Conservation (phyloP, 176 grass and related monocot genomes). For the Phyllostachys edulis region DNA sequence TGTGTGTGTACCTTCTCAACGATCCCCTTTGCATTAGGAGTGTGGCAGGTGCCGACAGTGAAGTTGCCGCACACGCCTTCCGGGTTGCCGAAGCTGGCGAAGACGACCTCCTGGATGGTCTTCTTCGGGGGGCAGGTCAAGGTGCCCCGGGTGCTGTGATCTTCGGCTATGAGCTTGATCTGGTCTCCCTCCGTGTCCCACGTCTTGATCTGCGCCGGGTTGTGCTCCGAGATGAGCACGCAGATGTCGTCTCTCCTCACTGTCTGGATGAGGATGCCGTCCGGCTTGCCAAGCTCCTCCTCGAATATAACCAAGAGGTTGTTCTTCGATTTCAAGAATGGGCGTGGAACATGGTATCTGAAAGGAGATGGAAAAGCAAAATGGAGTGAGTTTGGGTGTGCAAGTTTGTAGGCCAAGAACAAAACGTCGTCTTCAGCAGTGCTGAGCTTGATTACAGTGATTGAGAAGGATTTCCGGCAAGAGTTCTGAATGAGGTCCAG, state of each 20-base stretch:
- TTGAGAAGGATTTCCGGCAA: slow-evolving; percentile 70
- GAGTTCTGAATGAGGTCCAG: slow-evolving; percentile 56
- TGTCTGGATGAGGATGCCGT: slow-evolving; percentile 53
- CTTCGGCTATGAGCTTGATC: slow-evolving; percentile 47
- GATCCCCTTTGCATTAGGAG: slow-evolving; percentile 40
- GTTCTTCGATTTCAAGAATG: slow-evolving; percentile 70
- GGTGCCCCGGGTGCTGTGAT: slow-evolving; percentile 52
- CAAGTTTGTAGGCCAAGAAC: neutral
- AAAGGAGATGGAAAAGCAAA: neutral
- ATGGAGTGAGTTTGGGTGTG: slow-evolving; percentile 7
- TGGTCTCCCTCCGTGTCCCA: slow-evolving; percentile 51
- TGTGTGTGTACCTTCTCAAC: slow-evolving; percentile 61
- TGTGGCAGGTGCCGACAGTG: slow-evolving; percentile 62
- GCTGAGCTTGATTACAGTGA: slow-evolving; percentile 45
- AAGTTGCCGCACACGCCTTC: slow-evolving; percentile 69
- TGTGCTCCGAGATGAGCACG: slow-evolving; percentile 53
- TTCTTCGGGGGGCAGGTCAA: slow-evolving; percentile 57
- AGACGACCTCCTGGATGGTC: slow-evolving; percentile 66
- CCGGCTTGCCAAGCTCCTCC: slow-evolving; percentile 73
- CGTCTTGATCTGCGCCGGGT: slow-evolving; percentile 57
- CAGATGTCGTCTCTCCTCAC: slow-evolving; percentile 91
- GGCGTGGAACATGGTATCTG: slow-evolving; percentile 75
- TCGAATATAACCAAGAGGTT: slow-evolving; percentile 84
- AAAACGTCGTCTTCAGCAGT: neutral
- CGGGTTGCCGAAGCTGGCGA: slow-evolving; percentile 89